Evolutionary conservation across 179 eudicot genomes (phyloP).

Genomic region (Amaranthus tricolor): DNA sequence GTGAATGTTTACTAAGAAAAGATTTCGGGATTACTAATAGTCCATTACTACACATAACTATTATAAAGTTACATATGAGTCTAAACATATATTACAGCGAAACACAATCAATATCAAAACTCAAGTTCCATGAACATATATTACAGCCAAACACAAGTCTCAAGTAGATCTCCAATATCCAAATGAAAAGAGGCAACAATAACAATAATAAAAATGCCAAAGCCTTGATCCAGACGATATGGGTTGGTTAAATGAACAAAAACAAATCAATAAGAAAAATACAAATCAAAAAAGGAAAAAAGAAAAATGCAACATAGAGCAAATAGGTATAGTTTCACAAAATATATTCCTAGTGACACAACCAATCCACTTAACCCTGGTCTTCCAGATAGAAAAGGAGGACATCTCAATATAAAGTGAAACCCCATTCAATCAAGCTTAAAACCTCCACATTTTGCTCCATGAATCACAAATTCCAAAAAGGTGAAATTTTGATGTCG

Average conservation of each 20-base stretch:
- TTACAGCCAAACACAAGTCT: background rate
- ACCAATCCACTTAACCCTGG: slow-evolving; percentile 15
- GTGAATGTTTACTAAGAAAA: background rate
- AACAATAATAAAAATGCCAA: background rate
- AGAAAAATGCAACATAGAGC: no score
- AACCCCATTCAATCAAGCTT: slow-evolving; percentile 14
- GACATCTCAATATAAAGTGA: background rate
- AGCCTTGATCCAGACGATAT: no score
- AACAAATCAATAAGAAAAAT: no score
- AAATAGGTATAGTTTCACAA: no score
- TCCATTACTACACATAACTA: background rate
- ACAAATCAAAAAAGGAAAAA: no score
- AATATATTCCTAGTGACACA: background rate
- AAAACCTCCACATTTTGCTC: background rate
- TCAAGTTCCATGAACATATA: background rate
- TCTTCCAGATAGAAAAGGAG: background rate
- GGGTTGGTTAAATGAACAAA: no score
- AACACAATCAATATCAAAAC: background rate
- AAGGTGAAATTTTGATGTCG: background rate
- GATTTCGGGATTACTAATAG: background rate
- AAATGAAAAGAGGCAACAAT: background rate
- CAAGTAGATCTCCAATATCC: background rate
- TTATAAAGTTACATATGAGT: background rate
- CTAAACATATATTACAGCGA: background rate
- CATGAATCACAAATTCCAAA: background rate